Evolutionary conservation across 2,329 filamentous ascomycete species (phyloP), one percentile per base, ranked within the genome.

Genomic region (Knufia petricola): DNA sequence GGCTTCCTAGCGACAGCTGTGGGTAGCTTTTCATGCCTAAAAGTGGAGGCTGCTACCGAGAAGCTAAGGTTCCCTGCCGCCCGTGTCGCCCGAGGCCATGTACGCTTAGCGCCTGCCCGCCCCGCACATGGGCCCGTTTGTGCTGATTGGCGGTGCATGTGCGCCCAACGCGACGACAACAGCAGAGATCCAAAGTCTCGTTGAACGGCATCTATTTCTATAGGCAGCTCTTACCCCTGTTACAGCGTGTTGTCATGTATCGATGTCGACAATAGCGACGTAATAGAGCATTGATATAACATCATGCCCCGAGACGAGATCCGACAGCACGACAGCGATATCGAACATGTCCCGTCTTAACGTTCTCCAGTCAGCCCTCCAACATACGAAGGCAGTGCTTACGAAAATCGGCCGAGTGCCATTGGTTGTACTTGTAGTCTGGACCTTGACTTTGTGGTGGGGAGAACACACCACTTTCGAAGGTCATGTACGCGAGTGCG

Each of bases 401-500:
- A 8, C 10, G 7, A 19, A 23, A 28, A 28, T 48, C 21, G 45
- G 45, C 26, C 34, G 19, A 3, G 21, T 87, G 49, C 77, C 80
- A 30, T 84, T 85, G 62, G 64, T 82, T 13, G 64, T 94, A 55
- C 78, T 85, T 15, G 62, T 77, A 10, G 51, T 89, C 39, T 98
- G 92, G 90, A 59, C 88, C 34, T 64, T 86, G 19, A 74, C 85
- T 17, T 60, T 98, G 53, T 78, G 92, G 55, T 92, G 86, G 80
- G 88, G 90, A 1, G 92, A 98, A 70, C 75, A 85, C 51, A 84
- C 78, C 66, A 76, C 83, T 30, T 96, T 94, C 64, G 73, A 76
- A 46, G 78, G 77, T 54, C 81, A 77, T 51, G 78, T 95, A 13
- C 71, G 77, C 49, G 74, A 70, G 45, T 98, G 92, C 66, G 69